Evolutionary conservation across 2,329 filamentous ascomycete genomes (phyloP).

Genomic region (Microthyrium microscopicum): DNA sequence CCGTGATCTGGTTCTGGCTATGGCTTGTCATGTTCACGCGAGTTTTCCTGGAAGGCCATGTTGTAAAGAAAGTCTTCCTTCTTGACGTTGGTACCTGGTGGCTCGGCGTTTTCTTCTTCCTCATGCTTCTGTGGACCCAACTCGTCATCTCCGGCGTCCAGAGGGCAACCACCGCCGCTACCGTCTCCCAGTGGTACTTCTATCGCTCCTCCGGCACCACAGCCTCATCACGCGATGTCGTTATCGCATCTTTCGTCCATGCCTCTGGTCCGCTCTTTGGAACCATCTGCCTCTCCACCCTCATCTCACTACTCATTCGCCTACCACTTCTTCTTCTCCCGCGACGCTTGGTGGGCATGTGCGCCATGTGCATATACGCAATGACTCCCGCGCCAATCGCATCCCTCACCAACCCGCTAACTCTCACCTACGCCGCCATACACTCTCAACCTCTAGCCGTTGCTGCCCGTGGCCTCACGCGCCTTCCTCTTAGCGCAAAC

Average conservation of each 20-base stretch:
- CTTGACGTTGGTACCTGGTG: constrained; percentile 86
- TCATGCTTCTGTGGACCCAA: constrained; percentile 92
- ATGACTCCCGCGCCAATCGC: constrained; percentile 74
- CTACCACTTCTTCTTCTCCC: constrained; percentile 76
- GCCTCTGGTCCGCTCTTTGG: constrained; percentile 77
- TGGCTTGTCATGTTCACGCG: constrained; percentile 96
- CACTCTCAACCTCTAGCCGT: constrained; percentile 69
- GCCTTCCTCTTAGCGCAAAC: constrained; percentile 51
- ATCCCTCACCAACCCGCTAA: constrained; percentile 76
- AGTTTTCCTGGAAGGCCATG: constrained; percentile 83
- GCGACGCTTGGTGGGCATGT: constrained; percentile 49
- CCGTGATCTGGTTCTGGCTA: constrained; percentile 83
- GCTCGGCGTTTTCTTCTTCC: constrained; percentile 78
- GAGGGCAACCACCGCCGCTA: constrained; percentile 79
- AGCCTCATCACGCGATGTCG: constrained; percentile 63
- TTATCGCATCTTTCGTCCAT: constrained; percentile 67
- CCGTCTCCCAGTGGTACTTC: constrained; percentile 98
- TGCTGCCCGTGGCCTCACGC: constrained; percentile 62
- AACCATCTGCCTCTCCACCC: constrained; percentile 74
- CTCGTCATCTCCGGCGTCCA: constrained; percentile 78
- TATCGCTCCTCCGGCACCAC: constrained; percentile 70
- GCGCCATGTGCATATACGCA: constrained; percentile 58
- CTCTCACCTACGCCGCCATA: constrained; percentile 83
- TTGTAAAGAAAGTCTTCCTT: constrained; percentile 51
- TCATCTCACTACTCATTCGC: constrained; percentile 64